Evolutionary conservation across 2,329 filamentous ascomycete genomes (phyloP).

Genomic region (Fusarium agapanthi): DNA sequence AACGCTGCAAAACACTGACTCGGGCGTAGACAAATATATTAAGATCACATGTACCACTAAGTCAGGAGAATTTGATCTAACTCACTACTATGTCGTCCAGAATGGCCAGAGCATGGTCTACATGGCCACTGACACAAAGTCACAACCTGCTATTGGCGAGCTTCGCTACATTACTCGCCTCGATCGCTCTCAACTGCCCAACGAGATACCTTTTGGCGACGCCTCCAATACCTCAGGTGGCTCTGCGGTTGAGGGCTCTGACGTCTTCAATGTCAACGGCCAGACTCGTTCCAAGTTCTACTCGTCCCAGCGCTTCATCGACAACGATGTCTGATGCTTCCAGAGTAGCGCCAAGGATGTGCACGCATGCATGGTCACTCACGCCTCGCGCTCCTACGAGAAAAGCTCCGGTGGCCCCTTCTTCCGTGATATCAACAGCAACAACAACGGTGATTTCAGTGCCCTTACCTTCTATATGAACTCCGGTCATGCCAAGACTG

Average conservation of each 20-base stretch:
- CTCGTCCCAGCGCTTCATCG: constrained; percentile 74
- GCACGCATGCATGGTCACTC: constrained; percentile 67
- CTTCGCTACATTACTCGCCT: constrained; percentile 72
- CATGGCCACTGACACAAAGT: constrained; percentile 69
- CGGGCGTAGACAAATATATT: constrained; percentile 54
- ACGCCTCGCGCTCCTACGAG: constrained; percentile 62
- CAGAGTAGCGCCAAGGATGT: constrained; percentile 56
- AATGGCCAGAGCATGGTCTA: constrained; percentile 68
- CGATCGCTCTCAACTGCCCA: constrained; percentile 58
- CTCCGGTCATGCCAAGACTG: constrained; percentile 70
- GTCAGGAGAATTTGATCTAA: constrained; percentile 56
- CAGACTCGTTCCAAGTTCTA: constrained; percentile 77
- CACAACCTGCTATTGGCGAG: constrained; percentile 65
- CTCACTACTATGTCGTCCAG: constrained; percentile 70
- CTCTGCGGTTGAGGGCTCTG: constrained; percentile 63
- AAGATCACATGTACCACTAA: constrained; percentile 69
- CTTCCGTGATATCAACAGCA: constrained; percentile 71
- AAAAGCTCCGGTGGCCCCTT: constrained; percentile 73
- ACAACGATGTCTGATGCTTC: constrained; percentile 71
- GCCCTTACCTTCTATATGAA: constrained; percentile 76
- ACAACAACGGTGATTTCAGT: constrained; percentile 66
- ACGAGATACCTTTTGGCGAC: constrained; percentile 62
- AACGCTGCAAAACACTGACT: background rate
- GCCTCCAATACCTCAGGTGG: constrained; percentile 65
- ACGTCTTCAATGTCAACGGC: constrained; percentile 67